Base-by-base conservation (phyloP, 306 rosid species). In the Sicyos edulis region DNA sequence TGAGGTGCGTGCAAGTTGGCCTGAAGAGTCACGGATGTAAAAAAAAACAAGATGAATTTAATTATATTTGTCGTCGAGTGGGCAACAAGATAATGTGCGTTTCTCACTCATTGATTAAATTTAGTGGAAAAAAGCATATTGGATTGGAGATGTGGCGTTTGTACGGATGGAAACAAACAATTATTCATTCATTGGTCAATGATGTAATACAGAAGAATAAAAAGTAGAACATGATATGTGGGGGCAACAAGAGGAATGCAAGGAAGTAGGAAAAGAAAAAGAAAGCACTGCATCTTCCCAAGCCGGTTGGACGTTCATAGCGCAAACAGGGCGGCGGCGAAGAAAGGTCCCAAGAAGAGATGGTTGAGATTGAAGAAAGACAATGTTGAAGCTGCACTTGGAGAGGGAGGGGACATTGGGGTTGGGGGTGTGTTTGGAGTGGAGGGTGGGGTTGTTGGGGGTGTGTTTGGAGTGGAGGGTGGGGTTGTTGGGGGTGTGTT, bases 271-370 rank as follows among this genome's bases (percentile, higher is more conserved):
- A 40, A 7, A 40, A 60, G 14, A 42, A 15, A 12, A 11, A 15
- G 6, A 22, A 44, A 34, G 95, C 92, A 88, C 88, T 91, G 90
- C 80, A 91, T 85, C 90, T 86, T 61, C 81, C 92, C 96, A 86
- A 82, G 83, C 81, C 67, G 82, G 75, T 44, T n/a, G 2, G 45
- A 19, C 7, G 6, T 13, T 66, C 71, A 66, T 73, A 79, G 65
- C 11, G 69, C 83, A 76, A 85, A 44, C 74, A 83, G 22, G 68
- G 37, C 37, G 37, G 80, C 6, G 6, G 74, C 78, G 40, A 59
- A 59, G 44, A 78, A 78, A 51, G 81, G 58, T 26, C 87, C 90
- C 20, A 72, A 61, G 62, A 86, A 19, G 72, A 84, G 71, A 10
- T 74, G 54, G 1, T 10, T 75, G 78, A 86, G 58, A 32, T 57